Evolutionary conservation across 495 filamentous ascomycete genomes (phyloP).

Genomic region (Tricharina praecox): DNA sequence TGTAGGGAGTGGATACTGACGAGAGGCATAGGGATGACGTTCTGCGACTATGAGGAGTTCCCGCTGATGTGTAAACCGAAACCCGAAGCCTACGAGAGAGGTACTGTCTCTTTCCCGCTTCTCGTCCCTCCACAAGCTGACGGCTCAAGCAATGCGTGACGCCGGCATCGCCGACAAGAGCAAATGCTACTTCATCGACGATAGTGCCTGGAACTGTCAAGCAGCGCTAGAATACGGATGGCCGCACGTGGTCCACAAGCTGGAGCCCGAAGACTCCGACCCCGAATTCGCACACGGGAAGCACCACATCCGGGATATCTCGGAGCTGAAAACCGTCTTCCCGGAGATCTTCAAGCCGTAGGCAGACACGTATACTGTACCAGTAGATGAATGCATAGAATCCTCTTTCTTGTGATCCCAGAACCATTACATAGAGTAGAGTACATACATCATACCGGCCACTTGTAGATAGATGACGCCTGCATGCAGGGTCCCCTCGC

Average conservation of each 20-base stretch:
- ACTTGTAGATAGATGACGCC: too few species aligned
- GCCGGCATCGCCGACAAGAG: conserved; percentile 27
- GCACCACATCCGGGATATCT: conserved; percentile 32
- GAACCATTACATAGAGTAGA: too few species aligned
- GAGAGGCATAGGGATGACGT: conserved; percentile 54
- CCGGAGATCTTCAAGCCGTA: conserved; percentile 24
- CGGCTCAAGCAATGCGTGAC: conserved; percentile 29
- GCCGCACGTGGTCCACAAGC: conserved; percentile 42
- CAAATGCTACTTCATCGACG: conserved; percentile 26
- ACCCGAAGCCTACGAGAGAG: conserved; percentile 68
- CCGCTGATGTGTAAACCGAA: conserved; percentile 73
- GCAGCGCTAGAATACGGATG: conserved; percentile 23
- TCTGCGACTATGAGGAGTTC: conserved; percentile 56
- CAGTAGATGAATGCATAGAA: too few species aligned
- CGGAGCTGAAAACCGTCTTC: conserved; percentile 19
- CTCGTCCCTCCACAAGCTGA: background rate
- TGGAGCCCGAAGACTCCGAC: conserved; percentile 39
- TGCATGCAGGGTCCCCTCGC: too few species aligned
- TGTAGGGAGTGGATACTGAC: too few species aligned
- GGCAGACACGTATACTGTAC: too few species aligned
- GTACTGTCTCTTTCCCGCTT: conserved; percentile 3
- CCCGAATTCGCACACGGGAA: conserved; percentile 36
- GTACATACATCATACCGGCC: too few species aligned
- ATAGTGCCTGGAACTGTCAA: conserved; percentile 20
- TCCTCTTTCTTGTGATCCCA: too few species aligned